Evolutionary conservation across 1,139 yeast species (phyloP), one percentile per base, ranked within the genome.

Genomic region (Geotrichum restrictum): DNA sequence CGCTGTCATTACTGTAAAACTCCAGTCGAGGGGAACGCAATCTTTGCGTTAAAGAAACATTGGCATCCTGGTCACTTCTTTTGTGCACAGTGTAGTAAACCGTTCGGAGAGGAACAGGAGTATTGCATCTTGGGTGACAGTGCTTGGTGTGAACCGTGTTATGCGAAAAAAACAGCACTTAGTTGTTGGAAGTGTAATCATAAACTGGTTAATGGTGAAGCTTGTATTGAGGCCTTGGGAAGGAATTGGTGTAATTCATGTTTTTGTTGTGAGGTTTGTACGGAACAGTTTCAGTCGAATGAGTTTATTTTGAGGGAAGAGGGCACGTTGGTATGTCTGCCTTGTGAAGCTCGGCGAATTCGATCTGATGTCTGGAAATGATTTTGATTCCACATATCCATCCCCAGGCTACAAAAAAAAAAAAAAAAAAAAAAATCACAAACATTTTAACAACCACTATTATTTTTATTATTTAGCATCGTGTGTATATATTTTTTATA

Each of bases 61-160:
- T 69, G 64, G 63, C 72, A 69, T 52, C 59, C 57, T 7, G 70
- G 64, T 29, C 72, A 69, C 42, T 69, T 69, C 49, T 67, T 67
- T 53, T 69, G 72, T 54, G 64, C 65, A 6, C 65, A 62, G 14
- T 69, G 72, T 54, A 62, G 66, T 38, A 57, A 54, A 37, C 64
- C 65, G 11, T 60, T 65, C 50, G 55, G 51, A 36, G 58, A 55
- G 32, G 53, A 53, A 3, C 62, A 56, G n/a, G 59, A 57, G 24
- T 66, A 64, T 53, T 64, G 59, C 47, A 55, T 63, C 7, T 57
- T 64, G 24, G 63, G 60, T 3, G 22, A 48, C 1, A 40, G 40
- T 32, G 64, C 68, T 6, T 56, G 67, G 57, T 69, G 72, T 37
- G 58, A 53, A 19, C 49, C 53, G 4, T 69, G 72, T 50, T 63